These are phyloP conservation scores for Datisca glomerata DNA, from an alignment of 306 rosid species.

Conservation along the genomic window DNA sequence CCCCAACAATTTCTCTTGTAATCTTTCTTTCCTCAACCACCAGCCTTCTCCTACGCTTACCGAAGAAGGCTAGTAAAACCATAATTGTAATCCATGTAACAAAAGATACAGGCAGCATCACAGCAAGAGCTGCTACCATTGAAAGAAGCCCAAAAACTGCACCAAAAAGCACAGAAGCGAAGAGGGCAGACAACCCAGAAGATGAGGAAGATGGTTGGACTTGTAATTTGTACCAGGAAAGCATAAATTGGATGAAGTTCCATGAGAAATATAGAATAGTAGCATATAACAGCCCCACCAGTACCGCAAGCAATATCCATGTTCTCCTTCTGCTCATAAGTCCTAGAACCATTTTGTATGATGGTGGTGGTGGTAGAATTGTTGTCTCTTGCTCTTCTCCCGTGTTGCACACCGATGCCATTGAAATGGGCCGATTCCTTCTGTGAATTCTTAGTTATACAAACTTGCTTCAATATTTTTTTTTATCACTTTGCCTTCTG, in stretches of 20 bases:
- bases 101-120: constrained; percentile 49
- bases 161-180: constrained; percentile 70
- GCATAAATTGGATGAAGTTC: constrained; percentile 56
- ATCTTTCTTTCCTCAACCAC: constrained; percentile 78
- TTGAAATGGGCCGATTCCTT: too few relatives aligned
- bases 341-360: constrained; percentile 12
- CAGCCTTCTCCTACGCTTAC: constrained; percentile 53
- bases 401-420: too few relatives aligned
- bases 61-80: constrained; percentile 68
- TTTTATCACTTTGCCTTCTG: too few relatives aligned
- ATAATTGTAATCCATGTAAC: constrained; percentile 85
- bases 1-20: constrained; percentile 44
- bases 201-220: constrained; percentile 12
- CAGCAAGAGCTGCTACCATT: constrained; percentile 62
- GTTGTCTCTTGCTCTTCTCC: too few relatives aligned
- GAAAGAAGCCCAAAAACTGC: constrained; percentile 56
- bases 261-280: constrained; percentile 40
- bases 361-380: too few relatives aligned
- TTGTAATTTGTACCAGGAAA: constrained; percentile 58
- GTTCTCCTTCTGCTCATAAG: constrained; percentile 75
- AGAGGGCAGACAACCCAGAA: constrained; percentile 58
- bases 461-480: too few relatives aligned
- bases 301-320: constrained; percentile 54
- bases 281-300: constrained; percentile 44
- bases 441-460: too few relatives aligned